Base-by-base conservation (phyloP, 202 grass and related monocot genomes). In the Panicum hallii region DNA sequence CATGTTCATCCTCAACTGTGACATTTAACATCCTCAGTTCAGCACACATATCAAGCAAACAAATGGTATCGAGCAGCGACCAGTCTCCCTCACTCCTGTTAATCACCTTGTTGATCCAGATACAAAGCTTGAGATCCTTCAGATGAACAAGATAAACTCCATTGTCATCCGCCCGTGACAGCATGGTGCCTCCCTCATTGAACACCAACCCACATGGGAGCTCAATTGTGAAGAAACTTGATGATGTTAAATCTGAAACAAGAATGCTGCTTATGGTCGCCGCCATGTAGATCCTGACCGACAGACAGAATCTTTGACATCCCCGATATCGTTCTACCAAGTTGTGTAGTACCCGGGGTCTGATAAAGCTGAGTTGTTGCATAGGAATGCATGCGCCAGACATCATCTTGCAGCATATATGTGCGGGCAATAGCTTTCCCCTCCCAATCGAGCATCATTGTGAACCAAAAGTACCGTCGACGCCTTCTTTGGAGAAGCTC, bases 141-240 rank as follows among this genome's bases (percentile, higher is more conserved):
- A 20, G 20, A 65, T 79, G 45, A 11, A 66, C 20, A 47, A 79
- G 77, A 65, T 67, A 67, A 52, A 79, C 26, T 32, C 10, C 28
- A 36, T 28, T 40, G 36, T 15, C 62, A 23, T 36, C 9, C 3
- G 28, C 61, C 10, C 19, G 16, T 52, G 77, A n/a, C 16, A 79
- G 9, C 10, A 67, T 13, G 2, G 6, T 66, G 5, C n/a, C 5
- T 50, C 2, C 28, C 2, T 1, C 9, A 17, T 11, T 2, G 20
- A n/a, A 66, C 17, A 4, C 5, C 5, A 34, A 34, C 34, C 19
- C 19, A 6, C 9, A 19, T 49, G 63, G 77, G 34, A 67, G 19
- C 1, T 16, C 12, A 11, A 67, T 67, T 54, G 62, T 42, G 46
- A 7, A 67, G 47, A 41, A 67, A 15, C 42, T 40, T 40, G 77